Base-by-base conservation (phyloP, 2,329 filamentous ascomycete genomes). In the Venturia aucupariae region DNA sequence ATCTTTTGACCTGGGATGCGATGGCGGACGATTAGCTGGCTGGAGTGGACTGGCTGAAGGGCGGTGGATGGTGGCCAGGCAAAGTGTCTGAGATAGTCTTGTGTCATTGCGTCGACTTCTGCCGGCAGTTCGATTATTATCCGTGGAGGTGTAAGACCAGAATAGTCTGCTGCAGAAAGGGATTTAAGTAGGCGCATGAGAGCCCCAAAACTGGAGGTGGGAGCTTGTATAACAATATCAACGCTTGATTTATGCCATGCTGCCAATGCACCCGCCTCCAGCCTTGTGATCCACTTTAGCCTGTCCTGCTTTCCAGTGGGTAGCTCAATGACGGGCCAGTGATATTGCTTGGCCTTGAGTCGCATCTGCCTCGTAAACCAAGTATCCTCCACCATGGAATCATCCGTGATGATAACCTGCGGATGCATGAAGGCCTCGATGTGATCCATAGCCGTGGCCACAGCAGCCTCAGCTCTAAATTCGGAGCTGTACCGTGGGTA, bases 91-190 rank as follows among this genome's bases (percentile, higher is more conserved):
- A 96, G 74, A 63, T 60, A 60, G n/a, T 46, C 32, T 38, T 41
- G 51, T 42, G 51, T 41, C 55, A 46, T 42, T 15, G 32, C 13
- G 17, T 64, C 90, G 22, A 92, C 78, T 38, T 84, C 77, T 35
- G 84, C 78, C 0, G 92, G 91, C 8, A 99, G 80, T 72, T 97
- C 92, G 61, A 97, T 86, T 2, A 89, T 96, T 59, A 99, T 78
- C 67, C 89, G 86, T 3, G 92, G 92, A 1, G 83, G 77, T 1
- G 82, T 78, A 51, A 88, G 79, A 0, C 88, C 87, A 59, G 85
- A 82, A 72, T 92, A 93, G 72, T 97, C 91, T 5, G 90, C 90
- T 8, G 79, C 78, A 67, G 83, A 80, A 32, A 99, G 80, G 4
- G 92, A 96, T 66, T 84, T 83, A 4, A 99, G 82, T 39, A 97